Evolutionary conservation across 2,329 filamentous ascomycete genomes (phyloP).

Genomic region (Lachnellula hyalina): DNA sequence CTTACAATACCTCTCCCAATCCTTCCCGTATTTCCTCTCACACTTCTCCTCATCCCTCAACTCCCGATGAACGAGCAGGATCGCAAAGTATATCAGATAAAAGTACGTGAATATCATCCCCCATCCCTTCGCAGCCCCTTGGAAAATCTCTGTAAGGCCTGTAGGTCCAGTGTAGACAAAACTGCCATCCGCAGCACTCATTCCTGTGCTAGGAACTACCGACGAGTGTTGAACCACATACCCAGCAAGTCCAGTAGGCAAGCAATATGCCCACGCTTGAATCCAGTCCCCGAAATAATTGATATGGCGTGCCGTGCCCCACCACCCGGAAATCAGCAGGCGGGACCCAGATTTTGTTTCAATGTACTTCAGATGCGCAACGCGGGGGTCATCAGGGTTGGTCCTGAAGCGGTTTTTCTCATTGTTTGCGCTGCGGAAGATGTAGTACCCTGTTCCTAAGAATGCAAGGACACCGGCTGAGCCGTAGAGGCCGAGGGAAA

Average conservation of each 20-base stretch:
- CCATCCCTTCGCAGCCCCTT: constrained; percentile 71
- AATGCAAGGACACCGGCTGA: constrained; percentile 61
- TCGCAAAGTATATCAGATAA: constrained; percentile 85
- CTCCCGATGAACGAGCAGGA: constrained; percentile 82
- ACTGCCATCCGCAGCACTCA: constrained; percentile 43
- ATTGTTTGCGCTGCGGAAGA: constrained; percentile 91
- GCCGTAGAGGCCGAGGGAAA: constrained; percentile 67
- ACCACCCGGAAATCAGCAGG: constrained; percentile 84
- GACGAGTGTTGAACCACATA: constrained; percentile 60
- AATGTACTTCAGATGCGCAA: constrained; percentile 79
- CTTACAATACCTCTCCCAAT: constrained; percentile 86
- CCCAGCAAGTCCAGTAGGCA: constrained; percentile 80
- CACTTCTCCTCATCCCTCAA: constrained; percentile 88
- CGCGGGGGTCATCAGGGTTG: constrained; percentile 72
- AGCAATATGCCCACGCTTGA: constrained; percentile 83
- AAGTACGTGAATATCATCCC: constrained; percentile 90
- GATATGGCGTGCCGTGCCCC: constrained; percentile 86
- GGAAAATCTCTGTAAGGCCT: constrained; percentile 61
- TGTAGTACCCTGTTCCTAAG: constrained; percentile 70
- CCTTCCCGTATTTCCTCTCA: constrained; percentile 80
- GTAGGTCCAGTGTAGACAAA: constrained; percentile 45
- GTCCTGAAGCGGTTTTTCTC: constrained; percentile 94
- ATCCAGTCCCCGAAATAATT: constrained; percentile 96
- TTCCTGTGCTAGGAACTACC: constrained; percentile 45
- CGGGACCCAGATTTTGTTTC: constrained; percentile 77